Base-by-base conservation (phyloP, 2,329 filamentous ascomycete species). In the Intubia oerlemansii region DNA sequence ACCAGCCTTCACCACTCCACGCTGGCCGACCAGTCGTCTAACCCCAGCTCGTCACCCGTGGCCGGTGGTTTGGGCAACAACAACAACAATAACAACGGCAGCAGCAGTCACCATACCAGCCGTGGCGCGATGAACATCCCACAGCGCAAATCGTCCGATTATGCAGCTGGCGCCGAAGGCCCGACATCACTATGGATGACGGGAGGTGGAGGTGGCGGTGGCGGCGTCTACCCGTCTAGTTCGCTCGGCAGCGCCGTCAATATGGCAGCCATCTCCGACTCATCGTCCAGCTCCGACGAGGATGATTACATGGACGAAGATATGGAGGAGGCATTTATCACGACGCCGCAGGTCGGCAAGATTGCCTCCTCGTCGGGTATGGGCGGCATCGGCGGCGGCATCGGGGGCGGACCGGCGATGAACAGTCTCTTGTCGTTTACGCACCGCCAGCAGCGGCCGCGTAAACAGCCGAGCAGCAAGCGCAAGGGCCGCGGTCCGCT, bases 1-100 rank as follows among this genome's bases (percentile, higher is more conserved):
- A 93, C 85, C 9, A 91, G 84, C 45, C 60, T 98, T 14, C 88
- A 95, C 51, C 88, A 95, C 50, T 93, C 85, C 11, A 95, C 79
- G 1, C 64, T 95, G 7, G 84, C 85, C 32, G 80, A 92, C 40
- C 68, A 75, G 46, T 77, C 79, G 1, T 88, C 79, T n/a, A n/a
- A n/a, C 5, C 82, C 84, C 4, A 82, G 91, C 47, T 88, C 81
- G 0, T 93, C 84, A 1, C 88, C 88, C 10, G 73, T 88, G 31
- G 71, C n/a, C n/a, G n/a, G n/a, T n/a, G n/a, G n/a, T n/a, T n/a
- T n/a, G n/a, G n/a, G 72, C n/a, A 10, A 18, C 3, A 28, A 20
- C 10, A 12, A 17, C 26, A 27, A 7, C 25, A 27, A 20, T 19
- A 28, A n/a, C 29, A 72, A 74, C 23, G 69, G 76, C 21, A 52